phyloP scores from a whole-genome alignment of 169 alveolate genomes.

The Plasmodium inui region DNA sequence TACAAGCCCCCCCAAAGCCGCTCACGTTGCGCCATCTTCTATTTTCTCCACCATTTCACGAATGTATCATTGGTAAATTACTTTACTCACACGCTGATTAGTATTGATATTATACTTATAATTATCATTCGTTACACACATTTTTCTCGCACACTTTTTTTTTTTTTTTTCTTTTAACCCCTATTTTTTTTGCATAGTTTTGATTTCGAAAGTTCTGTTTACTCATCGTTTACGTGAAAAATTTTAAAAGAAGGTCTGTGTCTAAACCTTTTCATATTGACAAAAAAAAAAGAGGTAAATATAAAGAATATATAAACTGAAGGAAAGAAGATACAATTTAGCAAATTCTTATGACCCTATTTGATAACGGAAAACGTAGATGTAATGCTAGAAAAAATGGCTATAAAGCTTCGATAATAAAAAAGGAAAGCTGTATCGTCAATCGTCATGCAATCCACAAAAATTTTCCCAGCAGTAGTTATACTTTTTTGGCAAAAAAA shows the following conservation, averaged over 20 bases:
- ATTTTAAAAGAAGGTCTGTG: background rate
- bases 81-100: background rate
- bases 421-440: background rate
- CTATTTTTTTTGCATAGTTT: background rate
- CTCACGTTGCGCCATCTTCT: background rate
- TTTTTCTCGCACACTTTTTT: background rate
- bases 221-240: background rate
- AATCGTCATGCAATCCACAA: background rate
- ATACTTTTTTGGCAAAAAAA: slow-evolving; percentile 4
- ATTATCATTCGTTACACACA: background rate
- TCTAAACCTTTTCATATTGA: background rate
- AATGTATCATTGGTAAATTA: background rate
- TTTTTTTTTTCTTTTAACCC: background rate
- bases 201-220: background rate
- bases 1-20: background rate
- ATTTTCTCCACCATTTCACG: background rate
- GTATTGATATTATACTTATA: background rate
- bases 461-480: background rate
- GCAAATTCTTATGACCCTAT: background rate
- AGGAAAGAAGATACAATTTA: background rate
- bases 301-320: background rate
- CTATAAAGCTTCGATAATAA: background rate
- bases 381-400: background rate
- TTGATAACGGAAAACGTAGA: background rate
- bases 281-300: background rate